Evolutionary conservation across 805 yeast genomes (phyloP).

Genomic region (Pachysolen tannophilus): DNA sequence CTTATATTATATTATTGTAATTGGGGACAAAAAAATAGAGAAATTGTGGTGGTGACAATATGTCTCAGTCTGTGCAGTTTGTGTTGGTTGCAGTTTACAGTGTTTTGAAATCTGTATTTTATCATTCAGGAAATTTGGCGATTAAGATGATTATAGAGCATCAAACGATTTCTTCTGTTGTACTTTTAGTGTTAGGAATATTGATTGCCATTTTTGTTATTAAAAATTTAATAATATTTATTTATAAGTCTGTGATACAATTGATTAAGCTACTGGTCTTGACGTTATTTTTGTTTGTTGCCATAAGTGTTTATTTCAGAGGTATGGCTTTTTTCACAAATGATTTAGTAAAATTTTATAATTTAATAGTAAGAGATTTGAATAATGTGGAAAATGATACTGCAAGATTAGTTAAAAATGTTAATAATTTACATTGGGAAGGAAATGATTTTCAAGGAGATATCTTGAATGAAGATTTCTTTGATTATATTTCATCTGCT

Average conservation of each 20-base stretch:
- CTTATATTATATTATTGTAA: too few relatives aligned
- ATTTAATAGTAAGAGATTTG: constrained; percentile 3
- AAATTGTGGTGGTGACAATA: background rate
- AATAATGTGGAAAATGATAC: too few relatives aligned
- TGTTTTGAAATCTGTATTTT: background rate
- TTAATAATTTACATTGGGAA: too few relatives aligned
- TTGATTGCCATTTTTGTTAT: constrained; percentile 3
- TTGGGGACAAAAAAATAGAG: background rate
- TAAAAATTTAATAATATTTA: constrained; percentile 3
- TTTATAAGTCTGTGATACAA: constrained; percentile 2
- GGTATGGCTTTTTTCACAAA: constrained; percentile 6
- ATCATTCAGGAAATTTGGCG: background rate
- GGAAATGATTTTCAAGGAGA: too few relatives aligned
- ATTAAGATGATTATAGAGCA: background rate
- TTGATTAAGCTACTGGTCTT: constrained; percentile 6
- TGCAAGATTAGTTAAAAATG: too few relatives aligned
- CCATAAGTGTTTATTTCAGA: constrained; percentile 4
- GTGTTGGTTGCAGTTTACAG: background rate
- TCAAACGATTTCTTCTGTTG: background rate
- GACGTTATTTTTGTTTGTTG: background rate
- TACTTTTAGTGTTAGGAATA: background rate
- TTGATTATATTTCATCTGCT: too few relatives aligned
- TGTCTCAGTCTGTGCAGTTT: background rate
- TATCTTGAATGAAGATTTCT: too few relatives aligned
- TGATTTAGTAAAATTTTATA: constrained; percentile 7